Conservation (phyloP, 2,329 filamentous ascomycete species). For the Cercospora nicotianae region DNA sequence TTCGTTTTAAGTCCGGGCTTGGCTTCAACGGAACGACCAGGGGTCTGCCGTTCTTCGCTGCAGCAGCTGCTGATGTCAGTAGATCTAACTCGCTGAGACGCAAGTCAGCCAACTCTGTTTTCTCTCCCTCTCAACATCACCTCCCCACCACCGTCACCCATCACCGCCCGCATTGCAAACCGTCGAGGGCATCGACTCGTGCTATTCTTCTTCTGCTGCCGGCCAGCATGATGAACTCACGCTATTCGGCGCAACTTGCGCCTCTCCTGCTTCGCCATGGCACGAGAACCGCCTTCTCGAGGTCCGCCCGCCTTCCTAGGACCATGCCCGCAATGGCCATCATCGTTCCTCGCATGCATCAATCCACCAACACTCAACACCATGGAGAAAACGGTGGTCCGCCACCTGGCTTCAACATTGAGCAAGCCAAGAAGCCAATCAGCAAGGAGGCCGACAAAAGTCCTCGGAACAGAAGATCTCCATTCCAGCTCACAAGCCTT, state of each 20-base stretch:
- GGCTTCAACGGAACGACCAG: background rate
- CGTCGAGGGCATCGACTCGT: constrained; percentile 13
- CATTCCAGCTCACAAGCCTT: constrained; percentile 44
- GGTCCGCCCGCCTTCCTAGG: constrained; percentile 48
- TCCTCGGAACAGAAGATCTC: constrained; percentile 28
- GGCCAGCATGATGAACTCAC: constrained; percentile 48
- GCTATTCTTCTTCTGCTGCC: constrained; percentile 23
- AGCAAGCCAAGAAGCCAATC: constrained; percentile 83
- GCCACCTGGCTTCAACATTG: constrained; percentile 87
- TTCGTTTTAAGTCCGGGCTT: constrained; percentile 3
- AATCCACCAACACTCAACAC: constrained; percentile 60
- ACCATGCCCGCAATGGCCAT: constrained; percentile 59
- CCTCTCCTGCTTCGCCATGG: constrained; percentile 50
- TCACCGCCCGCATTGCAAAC: constrained; percentile 1
- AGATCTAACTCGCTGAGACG: background rate
- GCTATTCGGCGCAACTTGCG: constrained; percentile 47
- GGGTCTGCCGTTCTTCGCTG: background rate
- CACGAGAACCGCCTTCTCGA: constrained; percentile 44
- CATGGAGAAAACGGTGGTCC: constrained; percentile 55
- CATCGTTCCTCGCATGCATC: constrained; percentile 52
- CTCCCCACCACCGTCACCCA: constrained; percentile 6
- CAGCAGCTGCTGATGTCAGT: background rate
- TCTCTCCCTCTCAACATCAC: constrained; percentile 17
- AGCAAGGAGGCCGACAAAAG: constrained; percentile 55
- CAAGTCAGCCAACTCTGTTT: constrained; percentile 6